Evolutionary conservation across 768 basidiomycete species (phyloP), one percentile per base, ranked within the genome.

Genomic region (Crucibulum laeve): DNA sequence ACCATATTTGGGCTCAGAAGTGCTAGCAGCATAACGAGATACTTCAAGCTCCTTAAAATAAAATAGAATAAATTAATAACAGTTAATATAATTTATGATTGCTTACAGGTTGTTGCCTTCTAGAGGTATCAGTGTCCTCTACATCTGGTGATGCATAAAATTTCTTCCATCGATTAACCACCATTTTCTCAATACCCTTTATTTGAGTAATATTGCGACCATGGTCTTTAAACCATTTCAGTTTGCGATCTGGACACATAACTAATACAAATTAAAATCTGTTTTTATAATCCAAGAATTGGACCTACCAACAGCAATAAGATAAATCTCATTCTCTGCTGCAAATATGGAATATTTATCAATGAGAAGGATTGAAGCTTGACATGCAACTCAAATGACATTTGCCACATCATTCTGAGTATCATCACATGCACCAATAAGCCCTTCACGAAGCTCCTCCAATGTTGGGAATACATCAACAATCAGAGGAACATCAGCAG

Each of bases 211-310:
- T 18, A 6, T n/a, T 41, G 13, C 30, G 22, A 8, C 39, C 45
- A 33, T 46, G 45, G 36, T 41, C 45, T 19, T 46, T 24, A 42
- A 60, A 57, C 54, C 57, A 56, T 19, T 53, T 40, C 3, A 57
- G 6, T 44, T 57, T 60, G 18, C 41, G 45, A 21, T 58, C 44
- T 0, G 57, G 59, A 21, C 28, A 30, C 28, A 30, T 10, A n/a
- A 30, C 28, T 30, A n/a, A 10, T 8, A 30, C n/a, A n/a, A 30
- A 30, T n/a, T 30, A n/a, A 30, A 30, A 30, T 30, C 28, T 10
- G n/a, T 30, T 8, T 30, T 10, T 10, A 10, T 8, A n/a, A 30
- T 30, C 28, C 28, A 30, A 30, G n/a, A 30, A 30, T n/a, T n/a
- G n/a, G n/a, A 30, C 28, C n/a, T 30, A 30, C 8, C 28, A 30